Conservation (phyloP, 2,329 filamentous ascomycete genomes). For the Parafenestella ontariensis region DNA sequence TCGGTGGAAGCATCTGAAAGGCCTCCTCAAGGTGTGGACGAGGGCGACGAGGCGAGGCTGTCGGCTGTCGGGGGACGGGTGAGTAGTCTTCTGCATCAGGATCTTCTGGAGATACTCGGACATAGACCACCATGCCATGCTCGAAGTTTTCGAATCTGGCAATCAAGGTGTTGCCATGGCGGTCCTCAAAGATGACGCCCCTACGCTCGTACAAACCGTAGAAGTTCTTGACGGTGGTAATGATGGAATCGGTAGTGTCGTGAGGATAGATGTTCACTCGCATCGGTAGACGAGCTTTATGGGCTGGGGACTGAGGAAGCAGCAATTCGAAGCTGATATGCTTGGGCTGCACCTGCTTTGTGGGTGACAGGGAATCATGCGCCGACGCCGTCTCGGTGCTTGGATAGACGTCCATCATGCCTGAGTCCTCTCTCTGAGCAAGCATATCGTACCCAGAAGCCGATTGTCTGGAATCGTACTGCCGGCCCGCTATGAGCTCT, state of each 20-base stretch:
- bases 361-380: constrained; percentile 46
- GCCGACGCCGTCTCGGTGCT: constrained; percentile 41
- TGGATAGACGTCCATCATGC: constrained; percentile 46
- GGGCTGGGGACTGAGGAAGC: constrained; percentile 70
- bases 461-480: constrained; percentile 34
- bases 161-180: constrained; percentile 87
- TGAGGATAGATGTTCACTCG: constrained; percentile 91
- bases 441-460: constrained; percentile 36
- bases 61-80: constrained; percentile 57
- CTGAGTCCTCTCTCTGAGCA: constrained; percentile 34
- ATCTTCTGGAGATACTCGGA: constrained; percentile 75
- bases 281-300: constrained; percentile 79
- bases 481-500: constrained; percentile 36
- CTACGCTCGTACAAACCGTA: constrained; percentile 88
- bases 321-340: constrained; percentile 81
- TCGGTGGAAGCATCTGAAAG: constrained; percentile 68
- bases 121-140: constrained; percentile 91
- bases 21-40: constrained; percentile 68
- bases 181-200: constrained; percentile 95
- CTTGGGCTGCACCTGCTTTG: constrained; percentile 60
- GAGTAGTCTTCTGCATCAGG: constrained; percentile 56
- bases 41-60: constrained; percentile 58
- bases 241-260: constrained; percentile 96
- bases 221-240: constrained; percentile 98
- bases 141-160: constrained; percentile 95